Evolutionary conservation across 1,139 yeast genomes (phyloP).

Genomic region (Candida tunisiensis): DNA sequence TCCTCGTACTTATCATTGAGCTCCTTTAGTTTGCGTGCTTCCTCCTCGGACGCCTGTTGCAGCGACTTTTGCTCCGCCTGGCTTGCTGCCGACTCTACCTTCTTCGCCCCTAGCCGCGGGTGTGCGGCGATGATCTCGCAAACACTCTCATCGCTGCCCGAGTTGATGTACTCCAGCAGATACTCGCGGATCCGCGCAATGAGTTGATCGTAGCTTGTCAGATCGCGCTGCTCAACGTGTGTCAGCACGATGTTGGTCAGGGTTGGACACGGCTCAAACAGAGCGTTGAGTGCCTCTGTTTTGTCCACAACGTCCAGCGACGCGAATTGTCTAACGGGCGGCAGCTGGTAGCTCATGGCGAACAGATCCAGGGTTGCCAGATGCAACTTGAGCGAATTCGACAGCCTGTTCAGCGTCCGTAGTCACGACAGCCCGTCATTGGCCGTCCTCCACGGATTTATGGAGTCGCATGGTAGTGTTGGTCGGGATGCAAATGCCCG

Average conservation of each 20-base stretch:
- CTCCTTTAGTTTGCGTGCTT: constrained; percentile 28
- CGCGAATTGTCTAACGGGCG: constrained; percentile 6
- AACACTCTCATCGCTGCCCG: constrained; percentile 9
- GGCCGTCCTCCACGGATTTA: too few relatives aligned
- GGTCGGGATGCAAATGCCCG: too few relatives aligned
- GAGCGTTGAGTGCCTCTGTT: constrained; percentile 28
- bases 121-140: constrained; percentile 48
- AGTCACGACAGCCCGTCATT: too few relatives aligned
- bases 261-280: constrained; percentile 54
- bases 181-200: constrained; percentile 31
- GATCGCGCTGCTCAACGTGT: constrained; percentile 10
- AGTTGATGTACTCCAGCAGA: constrained; percentile 21
- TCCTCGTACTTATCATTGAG: constrained; percentile 50
- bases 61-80: constrained; percentile 54
- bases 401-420: too few relatives aligned
- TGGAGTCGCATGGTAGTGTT: too few relatives aligned
- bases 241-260: constrained; percentile 29
- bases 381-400: too few relatives aligned
- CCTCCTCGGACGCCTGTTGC: constrained; percentile 27
- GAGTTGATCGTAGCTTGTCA: constrained; percentile 26
- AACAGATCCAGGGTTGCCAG: too few relatives aligned
- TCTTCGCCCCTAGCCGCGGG: constrained; percentile 64
- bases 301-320: constrained; percentile 10
- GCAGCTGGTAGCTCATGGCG: constrained; percentile 6
- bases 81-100: constrained; percentile 43